These are phyloP conservation scores for Colletotrichum filicis DNA, from an alignment of 2,329 filamentous ascomycete species.

Conservation along the genomic window DNA sequence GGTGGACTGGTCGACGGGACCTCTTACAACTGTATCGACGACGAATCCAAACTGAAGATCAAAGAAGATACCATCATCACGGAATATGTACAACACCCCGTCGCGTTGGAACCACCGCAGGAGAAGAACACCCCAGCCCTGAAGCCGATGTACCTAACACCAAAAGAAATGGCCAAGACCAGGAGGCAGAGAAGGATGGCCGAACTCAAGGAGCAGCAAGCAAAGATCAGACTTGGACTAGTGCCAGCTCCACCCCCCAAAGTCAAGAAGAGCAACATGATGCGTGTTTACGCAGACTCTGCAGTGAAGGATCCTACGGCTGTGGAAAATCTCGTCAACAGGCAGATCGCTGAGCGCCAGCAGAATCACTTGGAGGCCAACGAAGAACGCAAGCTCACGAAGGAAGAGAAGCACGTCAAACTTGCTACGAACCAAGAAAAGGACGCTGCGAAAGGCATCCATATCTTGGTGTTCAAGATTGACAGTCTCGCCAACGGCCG, in stretches of 20 bases:
- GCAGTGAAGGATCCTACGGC: slow-evolving; percentile 95
- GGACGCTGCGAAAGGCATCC: slow-evolving; percentile 87
- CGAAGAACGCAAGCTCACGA: slow-evolving; percentile 86
- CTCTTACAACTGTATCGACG: slow-evolving; percentile 75
- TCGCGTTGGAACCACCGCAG: slow-evolving; percentile 90
- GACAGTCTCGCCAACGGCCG: slow-evolving; percentile 90
- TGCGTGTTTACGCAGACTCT: slow-evolving; percentile 76
- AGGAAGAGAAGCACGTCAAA: slow-evolving; percentile 89
- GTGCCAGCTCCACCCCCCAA: slow-evolving; percentile 93
- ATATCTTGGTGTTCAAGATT: slow-evolving; percentile 89
- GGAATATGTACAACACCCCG: slow-evolving; percentile 90
- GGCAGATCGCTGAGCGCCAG: slow-evolving; percentile 89
- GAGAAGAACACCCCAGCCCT: slow-evolving; percentile 82
- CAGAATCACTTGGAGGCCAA: slow-evolving; percentile 83
- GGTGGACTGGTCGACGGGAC: slow-evolving; percentile 83
- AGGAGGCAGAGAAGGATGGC: slow-evolving; percentile 90
- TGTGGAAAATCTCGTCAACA: slow-evolving; percentile 92
- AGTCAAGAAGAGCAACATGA: slow-evolving; percentile 96
- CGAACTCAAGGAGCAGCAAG: slow-evolving; percentile 94
- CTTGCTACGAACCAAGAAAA: slow-evolving; percentile 83
- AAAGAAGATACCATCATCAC: slow-evolving; percentile 89
- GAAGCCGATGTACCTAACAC: slow-evolving; percentile 93
- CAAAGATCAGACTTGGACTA: slow-evolving; percentile 91
- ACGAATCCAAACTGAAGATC: slow-evolving; percentile 76
- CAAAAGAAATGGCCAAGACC: slow-evolving; percentile 90